These are phyloP conservation scores for Pulveroboletus sp. DNA, from an alignment of 1,284 basidiomycete species.

Conservation along the genomic window DNA sequence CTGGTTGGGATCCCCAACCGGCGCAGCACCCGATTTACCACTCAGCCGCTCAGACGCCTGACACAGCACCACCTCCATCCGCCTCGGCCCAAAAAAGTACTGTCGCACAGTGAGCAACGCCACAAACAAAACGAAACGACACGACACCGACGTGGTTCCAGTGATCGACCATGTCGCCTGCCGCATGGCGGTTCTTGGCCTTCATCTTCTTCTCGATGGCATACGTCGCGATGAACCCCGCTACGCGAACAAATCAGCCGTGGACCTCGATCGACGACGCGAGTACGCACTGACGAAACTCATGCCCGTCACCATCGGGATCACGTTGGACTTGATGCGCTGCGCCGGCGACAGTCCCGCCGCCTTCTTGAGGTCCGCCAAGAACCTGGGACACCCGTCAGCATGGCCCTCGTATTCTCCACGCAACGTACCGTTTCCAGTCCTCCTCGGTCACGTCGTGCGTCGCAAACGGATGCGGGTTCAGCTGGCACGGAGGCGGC, in stretches of 20 bases:
- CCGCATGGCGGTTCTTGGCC: slow-evolving; percentile 28
- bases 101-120: slow-evolving; percentile 1
- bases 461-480: slow-evolving; percentile 32
- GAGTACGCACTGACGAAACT: slow-evolving; percentile 22
- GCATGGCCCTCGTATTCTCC: background rate
- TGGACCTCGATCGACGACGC: too few species aligned
- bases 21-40: slow-evolving; percentile 26
- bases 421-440: slow-evolving; percentile 31
- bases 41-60: slow-evolving; percentile 35
- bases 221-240: slow-evolving; percentile 26
- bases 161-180: slow-evolving; percentile 35
- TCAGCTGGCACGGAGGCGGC: slow-evolving; percentile 31
- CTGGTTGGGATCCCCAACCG: slow-evolving; percentile 23
- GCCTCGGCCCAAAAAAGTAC: slow-evolving; percentile 38
- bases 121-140: background rate
- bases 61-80: slow-evolving; percentile 33
- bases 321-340: slow-evolving; percentile 33
- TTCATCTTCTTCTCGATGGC: slow-evolving; percentile 32
- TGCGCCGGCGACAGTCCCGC: slow-evolving; percentile 25
- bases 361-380: slow-evolving; percentile 32
- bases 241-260: slow-evolving; percentile 10
- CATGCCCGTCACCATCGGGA: slow-evolving; percentile 26
- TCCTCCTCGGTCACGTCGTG: slow-evolving; percentile 36
- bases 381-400: slow-evolving; percentile 12
- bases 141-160: slow-evolving; percentile 33